These are phyloP conservation scores for Aspergillus hortae DNA, from an alignment of 2,329 filamentous ascomycete species.

Conservation along the genomic window DNA sequence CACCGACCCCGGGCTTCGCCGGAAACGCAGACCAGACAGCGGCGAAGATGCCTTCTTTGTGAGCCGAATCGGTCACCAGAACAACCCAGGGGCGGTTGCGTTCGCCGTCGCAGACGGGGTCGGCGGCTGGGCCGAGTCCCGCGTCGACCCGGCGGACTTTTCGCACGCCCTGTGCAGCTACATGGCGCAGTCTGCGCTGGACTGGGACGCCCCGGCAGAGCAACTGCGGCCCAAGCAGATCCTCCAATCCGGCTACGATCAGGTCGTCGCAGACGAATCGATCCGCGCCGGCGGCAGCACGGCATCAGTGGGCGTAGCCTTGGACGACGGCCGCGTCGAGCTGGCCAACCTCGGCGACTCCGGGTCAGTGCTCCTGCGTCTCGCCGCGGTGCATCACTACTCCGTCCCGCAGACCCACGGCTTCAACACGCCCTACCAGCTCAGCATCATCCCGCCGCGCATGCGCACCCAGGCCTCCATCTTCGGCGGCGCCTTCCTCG, in stretches of 20 bases:
- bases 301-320: conserved; percentile 78
- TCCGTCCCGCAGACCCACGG: conserved; percentile 89
- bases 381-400: conserved; percentile 78
- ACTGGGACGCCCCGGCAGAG: conserved; percentile 44
- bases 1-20: conserved; percentile 52
- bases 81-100: conserved; percentile 54
- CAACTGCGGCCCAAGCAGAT: conserved; percentile 60
- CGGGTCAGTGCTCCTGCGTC: conserved; percentile 80
- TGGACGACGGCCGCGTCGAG: conserved; percentile 70
- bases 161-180: conserved; percentile 90
- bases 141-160: conserved; percentile 91
- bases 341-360: conserved; percentile 95
- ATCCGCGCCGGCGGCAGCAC: conserved; percentile 86
- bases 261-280: conserved; percentile 67
- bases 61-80: conserved; percentile 65
- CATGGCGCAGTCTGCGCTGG: conserved; percentile 75
- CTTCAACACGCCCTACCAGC: conserved; percentile 96
- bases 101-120: conserved; percentile 93
- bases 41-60: conserved; percentile 98
- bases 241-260: conserved; percentile 80
- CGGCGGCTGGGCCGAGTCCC: conserved; percentile 89
- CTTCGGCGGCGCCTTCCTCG: conserved; percentile 77
- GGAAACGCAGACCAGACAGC: conserved; percentile 66
- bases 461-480: conserved; percentile 75
- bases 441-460: conserved; percentile 78